Evolutionary conservation across 805 yeast genomes (phyloP), one percentile per base, ranked within the genome.

Genomic region (Saccharomycopsis guyanensis): DNA sequence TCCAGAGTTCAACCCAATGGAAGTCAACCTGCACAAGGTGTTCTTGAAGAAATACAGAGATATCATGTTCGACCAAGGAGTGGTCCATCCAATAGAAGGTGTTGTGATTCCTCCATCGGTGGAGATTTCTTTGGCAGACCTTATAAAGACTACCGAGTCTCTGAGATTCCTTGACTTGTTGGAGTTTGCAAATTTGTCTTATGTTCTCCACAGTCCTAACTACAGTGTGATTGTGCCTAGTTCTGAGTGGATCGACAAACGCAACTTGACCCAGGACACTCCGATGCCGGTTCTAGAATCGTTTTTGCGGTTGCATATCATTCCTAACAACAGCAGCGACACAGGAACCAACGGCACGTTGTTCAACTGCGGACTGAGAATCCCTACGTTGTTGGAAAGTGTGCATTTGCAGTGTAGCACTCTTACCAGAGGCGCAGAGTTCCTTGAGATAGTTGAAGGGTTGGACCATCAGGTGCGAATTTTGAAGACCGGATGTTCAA

Each of bases 41-140:
- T 5, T 36, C 31, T 20, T 62, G 34, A 53, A 33, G 50, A 53
- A 70, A 43, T 71, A 75, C 49, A 63, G 76, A 1, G 96, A 89
- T 58, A 72, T 86, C 4, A 58, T 89, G 12, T 89, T 85, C 59
- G 78, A 76, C 52, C 82, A 84, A 59, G 97, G 97, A 1, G 95
- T 89, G 0, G 76, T 84, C 1, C 96, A 86, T 59, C 78, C 89
- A 1, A 66, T 84, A 10, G 65, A 71, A 32, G 61, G 70, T 3
- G 66, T 85, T 1, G 53, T 75, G 2, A 63, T 85, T 13, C 95
- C 96, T 0, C 59, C 64, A 0, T 61, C 65, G 20, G 60, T 89
- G 25, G 59, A 68, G 4, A 72, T 89, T 2, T 57, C 79, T 0
- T 60, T 82, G 8, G 40, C 50, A 3, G 82, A 86, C 45, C 67